phyloP scores from a whole-genome alignment of 1,284 basidiomycete species.

The Pisolithus thermaeus region DNA sequence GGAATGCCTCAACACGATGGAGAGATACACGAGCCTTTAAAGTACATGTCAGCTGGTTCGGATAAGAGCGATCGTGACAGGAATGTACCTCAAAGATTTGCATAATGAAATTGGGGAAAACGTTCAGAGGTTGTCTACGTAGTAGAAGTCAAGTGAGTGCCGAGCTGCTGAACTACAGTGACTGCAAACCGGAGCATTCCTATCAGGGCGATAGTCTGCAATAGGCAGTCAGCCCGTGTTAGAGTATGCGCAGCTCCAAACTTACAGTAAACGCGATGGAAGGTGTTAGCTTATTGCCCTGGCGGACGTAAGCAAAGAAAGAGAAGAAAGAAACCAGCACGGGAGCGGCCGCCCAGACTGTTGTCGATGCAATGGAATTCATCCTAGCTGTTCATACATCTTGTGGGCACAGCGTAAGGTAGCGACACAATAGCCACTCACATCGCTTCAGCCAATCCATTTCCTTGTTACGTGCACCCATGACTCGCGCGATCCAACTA shows the following conservation, averaged over 20 bases:
- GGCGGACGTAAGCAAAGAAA: conserved; percentile 53
- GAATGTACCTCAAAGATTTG: conserved; percentile 23
- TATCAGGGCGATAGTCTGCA: conserved; percentile 63
- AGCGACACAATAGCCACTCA: conserved; percentile 19
- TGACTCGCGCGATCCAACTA: conserved; percentile 58
- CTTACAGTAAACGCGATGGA: conserved; percentile 66
- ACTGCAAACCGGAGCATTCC: conserved; percentile 54
- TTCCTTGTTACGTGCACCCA: conserved; percentile 56
- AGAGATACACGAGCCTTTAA: conserved; percentile 66
- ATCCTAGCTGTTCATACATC: conserved; percentile 39
- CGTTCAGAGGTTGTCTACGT: conserved; percentile 55
- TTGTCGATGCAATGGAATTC: conserved; percentile 54
- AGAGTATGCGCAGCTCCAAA: conserved; percentile 7
- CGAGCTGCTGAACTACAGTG: neutral
- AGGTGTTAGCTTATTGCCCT: conserved; percentile 60
- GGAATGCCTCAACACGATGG: conserved; percentile 75
- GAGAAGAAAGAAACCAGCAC: conserved; percentile 60
- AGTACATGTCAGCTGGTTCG: conserved; percentile 11
- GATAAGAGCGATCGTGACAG: neutral
- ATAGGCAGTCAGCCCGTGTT: neutral
- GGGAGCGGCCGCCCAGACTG: conserved; percentile 58
- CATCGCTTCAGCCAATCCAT: conserved; percentile 69
- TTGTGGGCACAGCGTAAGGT: neutral
- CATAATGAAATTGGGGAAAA: conserved; percentile 64
- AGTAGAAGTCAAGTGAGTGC: neutral